Evolutionary conservation across 331 rosid genomes (phyloP).

Genomic region (Arachis monticola): DNA sequence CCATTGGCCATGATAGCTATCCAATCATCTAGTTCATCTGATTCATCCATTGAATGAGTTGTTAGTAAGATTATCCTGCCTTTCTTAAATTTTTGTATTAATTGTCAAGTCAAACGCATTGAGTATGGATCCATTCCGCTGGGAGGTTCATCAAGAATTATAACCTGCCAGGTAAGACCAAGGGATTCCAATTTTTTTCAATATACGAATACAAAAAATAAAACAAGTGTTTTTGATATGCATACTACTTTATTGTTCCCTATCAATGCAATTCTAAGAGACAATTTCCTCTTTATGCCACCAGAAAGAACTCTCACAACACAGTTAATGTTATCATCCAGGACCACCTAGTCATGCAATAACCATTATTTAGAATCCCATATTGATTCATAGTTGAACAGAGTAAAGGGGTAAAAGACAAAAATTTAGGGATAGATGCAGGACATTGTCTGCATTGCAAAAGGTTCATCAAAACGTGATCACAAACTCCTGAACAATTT

Average conservation of each 20-base stretch:
- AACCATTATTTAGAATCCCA: constrained; percentile 15
- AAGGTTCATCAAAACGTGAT: neutral
- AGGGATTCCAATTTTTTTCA: constrained; percentile 31
- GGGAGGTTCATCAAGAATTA: constrained; percentile 94
- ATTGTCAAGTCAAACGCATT: constrained; percentile 97
- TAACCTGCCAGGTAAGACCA: constrained; percentile 63
- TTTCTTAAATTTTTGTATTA: constrained; percentile 84
- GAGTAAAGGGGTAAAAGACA: neutral
- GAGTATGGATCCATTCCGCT: constrained; percentile 99
- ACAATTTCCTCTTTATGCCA: no score
- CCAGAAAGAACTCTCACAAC: no score
- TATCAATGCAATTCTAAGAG: no score
- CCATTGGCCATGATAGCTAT: constrained; percentile 99
- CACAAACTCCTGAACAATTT: no score
- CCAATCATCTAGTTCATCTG: constrained; percentile 94
- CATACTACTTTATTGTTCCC: constrained; percentile 69
- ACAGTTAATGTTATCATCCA: no score
- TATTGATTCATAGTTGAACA: constrained; percentile 15
- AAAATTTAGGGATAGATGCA: constrained; percentile 4
- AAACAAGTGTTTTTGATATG: constrained; percentile 21
- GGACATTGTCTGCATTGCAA: constrained; percentile 7
- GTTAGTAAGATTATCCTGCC: constrained; percentile 94
- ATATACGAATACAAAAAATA: constrained; percentile 20
- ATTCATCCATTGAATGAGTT: constrained; percentile 99
- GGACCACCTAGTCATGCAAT: no score